A percentile compares a stretch with the other conserved stretches of the same genome.
phyloP scores from a whole-genome alignment of 371 early-diverging fungal genomes.

The Pancytospora philotis region DNA sequence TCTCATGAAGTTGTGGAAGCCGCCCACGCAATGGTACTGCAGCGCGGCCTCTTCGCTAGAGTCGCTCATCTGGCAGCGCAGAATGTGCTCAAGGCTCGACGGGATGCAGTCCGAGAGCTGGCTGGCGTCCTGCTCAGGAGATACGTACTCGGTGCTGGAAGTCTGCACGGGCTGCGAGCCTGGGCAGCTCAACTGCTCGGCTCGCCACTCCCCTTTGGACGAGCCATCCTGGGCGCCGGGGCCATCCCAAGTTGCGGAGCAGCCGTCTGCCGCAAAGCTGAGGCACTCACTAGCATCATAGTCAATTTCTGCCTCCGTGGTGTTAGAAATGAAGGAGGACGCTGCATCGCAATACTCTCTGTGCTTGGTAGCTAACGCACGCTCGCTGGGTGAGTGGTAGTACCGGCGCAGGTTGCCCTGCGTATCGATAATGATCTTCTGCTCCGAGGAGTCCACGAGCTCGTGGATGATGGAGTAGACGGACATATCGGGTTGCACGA shows the following conservation, averaged over 20 bases:
- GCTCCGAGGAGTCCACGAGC: neutral
- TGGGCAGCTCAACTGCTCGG: too few species aligned
- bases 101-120: neutral
- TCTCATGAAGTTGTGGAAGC: conserved; percentile 7
- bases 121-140: neutral
- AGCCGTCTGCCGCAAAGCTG: too few species aligned
- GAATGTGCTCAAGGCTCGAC: neutral
- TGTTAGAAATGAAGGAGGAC: too few species aligned
- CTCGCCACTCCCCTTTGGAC: too few species aligned
- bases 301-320: too few species aligned
- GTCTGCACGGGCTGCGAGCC: too few species aligned
- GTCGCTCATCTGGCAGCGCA: neutral
- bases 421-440: conserved; percentile 16
- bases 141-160: too few species aligned
- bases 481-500: conserved; percentile 6
- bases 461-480: conserved; percentile 1
- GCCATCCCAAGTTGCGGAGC: too few species aligned
- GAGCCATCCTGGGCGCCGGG: too few species aligned
- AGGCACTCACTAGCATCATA: too few species aligned
- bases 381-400: neutral
- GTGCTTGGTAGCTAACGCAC: neutral
- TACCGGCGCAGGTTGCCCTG: neutral
- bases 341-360: too few species aligned
- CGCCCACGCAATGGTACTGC: too few species aligned
- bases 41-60: neutral